A percentile compares a stretch with the other conserved stretches of the same genome.
These are phyloP conservation scores for Astrothelium subdiscretum DNA, from an alignment of 495 filamentous ascomycete genomes.

Conservation along the genomic window DNA sequence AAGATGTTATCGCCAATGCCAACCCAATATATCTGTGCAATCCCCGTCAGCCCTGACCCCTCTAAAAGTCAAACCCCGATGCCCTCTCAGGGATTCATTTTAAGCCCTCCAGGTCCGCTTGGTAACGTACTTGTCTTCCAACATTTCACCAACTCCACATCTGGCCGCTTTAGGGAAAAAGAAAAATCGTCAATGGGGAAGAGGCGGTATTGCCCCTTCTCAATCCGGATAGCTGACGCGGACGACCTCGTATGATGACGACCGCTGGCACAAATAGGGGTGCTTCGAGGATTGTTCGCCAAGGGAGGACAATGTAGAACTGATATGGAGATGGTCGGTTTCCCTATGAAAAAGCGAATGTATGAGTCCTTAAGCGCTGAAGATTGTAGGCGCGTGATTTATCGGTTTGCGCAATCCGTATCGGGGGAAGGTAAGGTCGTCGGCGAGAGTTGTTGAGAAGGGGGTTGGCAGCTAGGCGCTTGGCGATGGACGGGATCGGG, in stretches of 20 bases:
- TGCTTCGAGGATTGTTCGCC: neutral
- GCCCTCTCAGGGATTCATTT: neutral
- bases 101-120: neutral
- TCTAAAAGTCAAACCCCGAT: neutral
- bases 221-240: neutral
- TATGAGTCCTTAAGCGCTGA: neutral
- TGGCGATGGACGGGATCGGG: neutral
- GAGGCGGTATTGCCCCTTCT: neutral
- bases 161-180: neutral
- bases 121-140: slow-evolving; percentile 9
- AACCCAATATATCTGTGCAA: slow-evolving; percentile 76
- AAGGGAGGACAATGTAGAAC: too few relatives aligned
- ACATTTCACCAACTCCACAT: neutral
- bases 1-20: slow-evolving; percentile 77
- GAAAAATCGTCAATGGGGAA: neutral
- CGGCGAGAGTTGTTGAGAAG: neutral
- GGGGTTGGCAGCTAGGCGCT: too few relatives aligned
- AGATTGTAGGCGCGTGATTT: neutral
- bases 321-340: neutral
- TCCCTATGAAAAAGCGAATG: neutral
- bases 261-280: too few relatives aligned
- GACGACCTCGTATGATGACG: neutral
- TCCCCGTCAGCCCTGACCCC: neutral
- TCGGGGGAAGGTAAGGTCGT: neutral
- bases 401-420: neutral